A percentile compares a stretch with the other conserved stretches of the same genome.
Evolutionary conservation across 805 yeast genomes (phyloP).

Genomic region (Isabelozyma rhagii): DNA sequence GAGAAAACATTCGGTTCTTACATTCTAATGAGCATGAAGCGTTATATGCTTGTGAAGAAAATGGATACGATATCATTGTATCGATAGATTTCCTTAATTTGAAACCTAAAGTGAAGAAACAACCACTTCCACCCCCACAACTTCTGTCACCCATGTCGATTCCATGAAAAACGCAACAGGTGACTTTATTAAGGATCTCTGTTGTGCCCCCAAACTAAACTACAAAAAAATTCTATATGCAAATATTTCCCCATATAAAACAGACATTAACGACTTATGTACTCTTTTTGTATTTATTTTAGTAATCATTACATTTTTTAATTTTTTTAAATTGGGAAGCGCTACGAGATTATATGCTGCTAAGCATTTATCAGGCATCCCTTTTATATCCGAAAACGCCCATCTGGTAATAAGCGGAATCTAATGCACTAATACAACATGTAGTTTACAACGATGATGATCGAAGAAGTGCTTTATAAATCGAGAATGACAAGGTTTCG

Average conservation of each 20-base stretch:
- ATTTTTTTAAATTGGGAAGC: too few species aligned
- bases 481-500: too few species aligned
- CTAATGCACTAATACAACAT: too few species aligned
- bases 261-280: not conserved
- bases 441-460: too few species aligned
- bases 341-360: too few species aligned
- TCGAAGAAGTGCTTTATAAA: too few species aligned
- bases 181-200: too few species aligned
- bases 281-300: not conserved
- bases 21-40: conserved; percentile 93
- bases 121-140: not conserved
- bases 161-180: too few species aligned
- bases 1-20: conserved; percentile 84
- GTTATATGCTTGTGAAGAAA: conserved; percentile 85
- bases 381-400: too few species aligned
- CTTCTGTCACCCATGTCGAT: not conserved
- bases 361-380: too few species aligned
- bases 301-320: not conserved
- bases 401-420: too few species aligned
- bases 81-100: conserved; percentile 83
- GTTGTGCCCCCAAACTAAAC: not conserved
- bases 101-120: conserved; percentile 27
- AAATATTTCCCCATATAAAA: not conserved
- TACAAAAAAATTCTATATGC: not conserved
- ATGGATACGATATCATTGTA: conserved; percentile 89